These are phyloP conservation scores for Colletotrichum cereale DNA, from an alignment of 2,329 filamentous ascomycete genomes.

Conservation along the genomic window DNA sequence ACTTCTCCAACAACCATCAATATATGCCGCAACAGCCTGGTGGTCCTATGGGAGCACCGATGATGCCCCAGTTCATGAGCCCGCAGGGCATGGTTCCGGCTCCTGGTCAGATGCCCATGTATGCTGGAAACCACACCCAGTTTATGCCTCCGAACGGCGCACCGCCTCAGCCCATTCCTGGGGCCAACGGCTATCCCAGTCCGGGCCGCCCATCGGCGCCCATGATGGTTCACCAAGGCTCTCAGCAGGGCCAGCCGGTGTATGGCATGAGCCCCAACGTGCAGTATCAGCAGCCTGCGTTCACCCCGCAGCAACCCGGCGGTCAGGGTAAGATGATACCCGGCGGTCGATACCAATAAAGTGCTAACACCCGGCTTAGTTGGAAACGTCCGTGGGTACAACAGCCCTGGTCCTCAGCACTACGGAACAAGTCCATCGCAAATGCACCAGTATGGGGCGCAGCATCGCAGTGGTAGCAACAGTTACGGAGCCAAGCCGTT, in stretches of 20 bases:
- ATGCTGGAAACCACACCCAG: conserved; percentile 73
- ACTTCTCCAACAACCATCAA: conserved; percentile 78
- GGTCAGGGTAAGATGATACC: conserved; percentile 74
- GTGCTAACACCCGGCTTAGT: conserved; percentile 63
- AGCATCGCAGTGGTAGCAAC: conserved; percentile 70
- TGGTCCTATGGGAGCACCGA: conserved; percentile 76
- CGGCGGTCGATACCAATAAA: conserved; percentile 38
- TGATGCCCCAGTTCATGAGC: conserved; percentile 86
- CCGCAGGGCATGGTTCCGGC: conserved; percentile 78
- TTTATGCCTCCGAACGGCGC: conserved; percentile 72
- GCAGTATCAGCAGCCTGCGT: conserved; percentile 81
- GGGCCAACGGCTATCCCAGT: conserved; percentile 86
- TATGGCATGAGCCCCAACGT: conserved; percentile 82
- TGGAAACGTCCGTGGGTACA: conserved; percentile 72
- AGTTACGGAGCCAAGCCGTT: conserved; percentile 65
- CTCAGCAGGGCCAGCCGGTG: conserved; percentile 86
- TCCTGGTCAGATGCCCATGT: conserved; percentile 82
- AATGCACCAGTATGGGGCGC: conserved; percentile 71
- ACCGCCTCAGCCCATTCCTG: conserved; percentile 71
- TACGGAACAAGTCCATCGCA: conserved; percentile 76
- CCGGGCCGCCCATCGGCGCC: conserved; percentile 82
- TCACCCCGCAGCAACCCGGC: conserved; percentile 74
- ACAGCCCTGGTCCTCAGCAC: conserved; percentile 70
- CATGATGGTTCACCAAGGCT: conserved; percentile 96
- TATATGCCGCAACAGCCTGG: conserved; percentile 77